Base-by-base conservation (phyloP, 176 grass and related monocot species). In the Musa schizocarpa region DNA sequence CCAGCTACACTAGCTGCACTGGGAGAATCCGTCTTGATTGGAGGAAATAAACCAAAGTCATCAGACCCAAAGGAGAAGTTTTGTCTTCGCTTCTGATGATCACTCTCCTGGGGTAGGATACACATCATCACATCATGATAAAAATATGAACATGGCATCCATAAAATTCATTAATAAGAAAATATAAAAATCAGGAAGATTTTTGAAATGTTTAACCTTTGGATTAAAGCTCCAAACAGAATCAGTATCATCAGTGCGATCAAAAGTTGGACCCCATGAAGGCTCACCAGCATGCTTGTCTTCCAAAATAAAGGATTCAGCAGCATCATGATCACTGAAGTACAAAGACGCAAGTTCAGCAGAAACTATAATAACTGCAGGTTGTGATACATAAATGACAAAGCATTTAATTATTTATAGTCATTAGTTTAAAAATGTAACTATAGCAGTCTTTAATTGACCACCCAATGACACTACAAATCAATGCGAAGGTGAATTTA, bases 21-120 rank as follows among this genome's bases (percentile, higher is more conserved):
- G 9, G 90, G 74, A 52, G 86, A 92, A 23, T 80, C 95, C 2
- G 95, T 93, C 63, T 89, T 92, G 70, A 96, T 96, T 1, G 93
- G 89, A 69, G 87, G 84, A 50, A 96, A 76, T 63, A 76, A 52
- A 52, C 74, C 59, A 52, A 80, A 89, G 62, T 89, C 91, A 20
- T 83, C 81, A 54, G 86, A 85, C 16, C 91, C 95, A 75, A 92
- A 94, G 75, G 90, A 93, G n/a, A 90, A 91, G 85, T 91, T 86
- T 43, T 80, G 61, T 62, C 84, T 93, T 49, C 21, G 56, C 69
- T 87, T 89, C 68, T 85, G 77, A 85, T 88, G 82, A 50, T 89
- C 88, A 80, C 82, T 85, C 51, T 96, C 93, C 93, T 96, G 80
- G 27, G 51, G 68, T 77, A 88, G 7, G 43, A 50, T 20, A 69